Evolutionary conservation across 2,329 filamentous ascomycete genomes (phyloP).

Genomic region (Aspergillus jensenii): DNA sequence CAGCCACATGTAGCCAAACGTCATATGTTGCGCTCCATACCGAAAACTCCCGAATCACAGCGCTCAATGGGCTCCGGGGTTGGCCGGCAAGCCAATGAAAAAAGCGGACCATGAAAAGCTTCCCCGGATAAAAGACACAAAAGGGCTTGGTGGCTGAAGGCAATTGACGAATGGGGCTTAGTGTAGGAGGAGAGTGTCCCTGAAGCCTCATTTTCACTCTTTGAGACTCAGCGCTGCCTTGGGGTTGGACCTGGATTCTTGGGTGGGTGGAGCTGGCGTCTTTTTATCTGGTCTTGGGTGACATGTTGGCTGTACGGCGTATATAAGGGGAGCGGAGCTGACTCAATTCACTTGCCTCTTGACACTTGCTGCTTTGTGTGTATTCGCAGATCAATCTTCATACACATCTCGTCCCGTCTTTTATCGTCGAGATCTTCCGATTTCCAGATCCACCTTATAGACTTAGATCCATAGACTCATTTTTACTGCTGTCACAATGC

Average conservation of each 20-base stretch:
- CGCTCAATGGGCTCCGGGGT: neutral
- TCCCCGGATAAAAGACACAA: constrained; percentile 3
- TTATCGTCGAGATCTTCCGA: neutral
- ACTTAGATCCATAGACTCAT: neutral
- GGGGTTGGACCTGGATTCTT: neutral
- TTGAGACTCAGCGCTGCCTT: neutral
- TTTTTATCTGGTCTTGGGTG: neutral
- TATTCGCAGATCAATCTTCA: neutral
- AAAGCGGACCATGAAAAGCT: constrained; percentile 1
- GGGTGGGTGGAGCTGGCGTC: neutral
- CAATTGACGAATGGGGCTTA: neutral
- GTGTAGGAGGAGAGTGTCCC: neutral
- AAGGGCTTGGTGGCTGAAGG: neutral
- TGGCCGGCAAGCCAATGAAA: constrained; percentile 10
- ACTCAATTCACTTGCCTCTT: neutral
- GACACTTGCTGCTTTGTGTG: neutral
- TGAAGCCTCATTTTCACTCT: constrained; percentile 1
- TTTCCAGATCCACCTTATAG: neutral
- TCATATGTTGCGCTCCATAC: constrained; percentile 29
- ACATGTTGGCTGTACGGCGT: neutral
- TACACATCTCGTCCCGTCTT: neutral
- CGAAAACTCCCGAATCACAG: constrained; percentile 13
- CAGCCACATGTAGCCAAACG: constrained; percentile 16
- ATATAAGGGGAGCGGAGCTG: neutral
- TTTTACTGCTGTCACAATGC: constrained; percentile 24